phyloP scores from a whole-genome alignment of 2,329 filamentous ascomycete species.

The Claviceps sp. region DNA sequence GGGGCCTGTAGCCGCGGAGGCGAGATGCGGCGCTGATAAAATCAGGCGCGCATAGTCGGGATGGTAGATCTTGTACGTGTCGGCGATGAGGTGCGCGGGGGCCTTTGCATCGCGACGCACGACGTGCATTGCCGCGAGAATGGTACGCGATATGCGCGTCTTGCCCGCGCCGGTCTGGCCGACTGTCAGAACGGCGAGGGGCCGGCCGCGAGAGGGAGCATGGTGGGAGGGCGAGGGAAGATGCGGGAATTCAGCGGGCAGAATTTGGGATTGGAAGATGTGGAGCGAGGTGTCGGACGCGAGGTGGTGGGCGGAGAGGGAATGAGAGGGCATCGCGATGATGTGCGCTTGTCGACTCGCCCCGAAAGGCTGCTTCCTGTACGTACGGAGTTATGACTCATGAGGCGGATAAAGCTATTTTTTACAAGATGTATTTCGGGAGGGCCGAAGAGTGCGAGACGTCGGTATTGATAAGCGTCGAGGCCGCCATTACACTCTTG shows the following conservation, averaged over 20 bases:
- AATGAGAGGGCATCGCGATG: conserved; percentile 4
- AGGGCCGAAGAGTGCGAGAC: too few relatives aligned
- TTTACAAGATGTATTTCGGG: too few relatives aligned
- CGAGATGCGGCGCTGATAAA: conserved; percentile 18
- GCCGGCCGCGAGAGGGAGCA: conserved; percentile 8
- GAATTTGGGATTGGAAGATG: conserved; percentile 19
- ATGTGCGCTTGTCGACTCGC: background rate
- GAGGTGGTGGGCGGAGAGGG: conserved; percentile 19
- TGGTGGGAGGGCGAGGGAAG: conserved; percentile 2
- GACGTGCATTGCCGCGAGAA: conserved; percentile 20
- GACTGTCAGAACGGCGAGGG: conserved; percentile 29
- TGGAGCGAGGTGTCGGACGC: conserved; percentile 14
- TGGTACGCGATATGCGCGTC: conserved; percentile 26
- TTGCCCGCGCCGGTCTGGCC: conserved; percentile 38
- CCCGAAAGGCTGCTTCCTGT: background rate
- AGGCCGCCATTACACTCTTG: too few relatives aligned
- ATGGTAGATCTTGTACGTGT: conserved; percentile 36
- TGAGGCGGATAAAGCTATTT: background rate
- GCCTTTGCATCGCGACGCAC: background rate
- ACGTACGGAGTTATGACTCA: too few relatives aligned
- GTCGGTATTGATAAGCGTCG: too few relatives aligned
- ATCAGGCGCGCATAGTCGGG: conserved; percentile 24
- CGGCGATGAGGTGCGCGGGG: conserved; percentile 30
- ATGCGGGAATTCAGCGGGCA: conserved; percentile 21
- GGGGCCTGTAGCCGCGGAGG: conserved; percentile 24